A percentile compares a stretch with the other conserved stretches of the same genome.
Evolutionary conservation across 208 protist genomes (phyloP).

Genomic region (Leishmania tropica): DNA sequence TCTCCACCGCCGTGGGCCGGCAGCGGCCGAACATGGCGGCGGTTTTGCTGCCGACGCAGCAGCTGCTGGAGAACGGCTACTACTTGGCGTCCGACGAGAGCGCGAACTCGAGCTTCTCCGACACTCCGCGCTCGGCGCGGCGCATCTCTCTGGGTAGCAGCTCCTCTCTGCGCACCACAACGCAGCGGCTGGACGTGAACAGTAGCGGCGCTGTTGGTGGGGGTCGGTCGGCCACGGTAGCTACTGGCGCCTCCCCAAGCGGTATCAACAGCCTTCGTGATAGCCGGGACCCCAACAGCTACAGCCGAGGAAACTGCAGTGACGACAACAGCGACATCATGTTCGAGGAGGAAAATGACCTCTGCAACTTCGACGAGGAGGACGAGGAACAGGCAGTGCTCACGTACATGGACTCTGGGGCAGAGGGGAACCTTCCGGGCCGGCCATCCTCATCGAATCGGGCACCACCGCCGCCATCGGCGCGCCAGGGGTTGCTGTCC

Average conservation of each 20-base stretch:
- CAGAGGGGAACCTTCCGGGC: neutral
- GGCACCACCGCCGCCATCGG: neutral
- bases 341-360: constrained; percentile 10
- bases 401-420: constrained; percentile 45
- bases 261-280: neutral
- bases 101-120: constrained; percentile 68
- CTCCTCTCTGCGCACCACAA: neutral
- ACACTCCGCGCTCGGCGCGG: constrained; percentile 26
- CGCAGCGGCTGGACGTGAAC: constrained; percentile 18
- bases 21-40: neutral
- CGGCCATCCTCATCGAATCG: neutral
- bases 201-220: neutral
- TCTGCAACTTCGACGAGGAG: constrained; percentile 45
- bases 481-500: neutral
- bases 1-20: neutral
- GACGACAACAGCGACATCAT: neutral
- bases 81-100: constrained; percentile 32
- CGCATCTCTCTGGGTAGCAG: constrained; percentile 20
- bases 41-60: constrained; percentile 15
- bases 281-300: neutral
- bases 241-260: neutral
- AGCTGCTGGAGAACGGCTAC: constrained; percentile 30
- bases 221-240: neutral
- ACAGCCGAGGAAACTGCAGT: neutral
- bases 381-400: constrained; percentile 69